A percentile compares a stretch with the other conserved stretches of the same genome.
Conservation (phyloP, 352 stramenopile genomes). For the Thraustochytrium striatum region DNA sequence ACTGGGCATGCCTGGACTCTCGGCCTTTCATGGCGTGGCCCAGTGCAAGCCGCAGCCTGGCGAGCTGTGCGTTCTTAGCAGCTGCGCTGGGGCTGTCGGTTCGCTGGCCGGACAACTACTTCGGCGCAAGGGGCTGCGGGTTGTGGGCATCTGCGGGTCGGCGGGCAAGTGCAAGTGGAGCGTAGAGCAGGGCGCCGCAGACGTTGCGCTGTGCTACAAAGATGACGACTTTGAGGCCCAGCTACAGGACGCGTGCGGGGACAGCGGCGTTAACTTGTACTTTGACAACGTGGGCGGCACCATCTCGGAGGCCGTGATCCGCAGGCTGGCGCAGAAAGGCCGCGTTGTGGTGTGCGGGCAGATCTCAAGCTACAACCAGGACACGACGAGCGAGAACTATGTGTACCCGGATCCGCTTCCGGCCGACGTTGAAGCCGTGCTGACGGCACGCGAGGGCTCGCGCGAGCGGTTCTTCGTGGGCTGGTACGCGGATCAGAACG, state of each 20-base stretch:
- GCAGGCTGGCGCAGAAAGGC: slow-evolving; percentile 46
- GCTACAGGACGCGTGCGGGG: slow-evolving; percentile 30
- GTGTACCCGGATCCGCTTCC: slow-evolving; percentile 37
- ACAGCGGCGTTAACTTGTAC: slow-evolving; percentile 53
- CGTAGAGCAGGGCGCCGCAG: slow-evolving; percentile 17
- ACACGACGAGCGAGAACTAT: slow-evolving; percentile 41
- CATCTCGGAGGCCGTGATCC: slow-evolving; percentile 52
- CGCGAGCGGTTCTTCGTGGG: slow-evolving; percentile 39
- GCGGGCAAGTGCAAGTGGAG: slow-evolving; percentile 47
- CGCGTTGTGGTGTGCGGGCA: slow-evolving; percentile 52
- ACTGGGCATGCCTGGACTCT: slow-evolving; percentile 34
- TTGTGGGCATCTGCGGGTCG: slow-evolving; percentile 51
- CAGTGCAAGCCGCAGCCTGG: slow-evolving; percentile 21
- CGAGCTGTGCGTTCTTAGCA: slow-evolving; percentile 25
- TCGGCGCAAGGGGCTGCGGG: slow-evolving; percentile 25
- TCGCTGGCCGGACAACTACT: slow-evolving; percentile 52
- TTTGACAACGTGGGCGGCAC: slow-evolving; percentile 56
- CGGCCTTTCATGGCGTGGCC: slow-evolving; percentile 5
- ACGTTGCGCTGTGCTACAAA: slow-evolving; percentile 52
- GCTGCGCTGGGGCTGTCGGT: slow-evolving; percentile 51
- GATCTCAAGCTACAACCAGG: slow-evolving; percentile 54
- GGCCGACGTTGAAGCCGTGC: background rate
- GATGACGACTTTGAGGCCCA: slow-evolving; percentile 38
- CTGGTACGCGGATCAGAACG: slow-evolving; percentile 37
- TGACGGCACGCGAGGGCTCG: background rate